A percentile compares a stretch with the other conserved stretches of the same genome.
These are phyloP conservation scores for Ichthyophthirius multifiliis DNA, from an alignment of 169 alveolate genomes.

Conservation along the genomic window DNA sequence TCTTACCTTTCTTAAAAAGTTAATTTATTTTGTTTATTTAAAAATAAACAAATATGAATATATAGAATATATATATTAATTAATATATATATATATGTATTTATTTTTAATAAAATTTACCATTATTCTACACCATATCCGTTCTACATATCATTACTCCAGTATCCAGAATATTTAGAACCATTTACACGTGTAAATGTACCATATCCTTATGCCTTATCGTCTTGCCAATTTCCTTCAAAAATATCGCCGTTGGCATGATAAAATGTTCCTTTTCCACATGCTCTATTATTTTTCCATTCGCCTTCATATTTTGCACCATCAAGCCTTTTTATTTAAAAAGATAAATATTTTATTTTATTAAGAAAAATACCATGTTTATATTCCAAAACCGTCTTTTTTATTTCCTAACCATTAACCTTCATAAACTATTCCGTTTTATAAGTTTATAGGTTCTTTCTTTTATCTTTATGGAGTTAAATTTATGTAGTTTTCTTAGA, in stretches of 20 bases:
- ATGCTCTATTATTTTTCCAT: slow-evolving; percentile 70
- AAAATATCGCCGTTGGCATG: slow-evolving; percentile 71
- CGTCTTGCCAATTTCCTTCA: slow-evolving; percentile 88
- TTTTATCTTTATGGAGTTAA: no score
- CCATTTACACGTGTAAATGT: slow-evolving; percentile 49
- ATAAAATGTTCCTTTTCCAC: slow-evolving; percentile 69
- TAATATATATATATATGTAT: not conserved
- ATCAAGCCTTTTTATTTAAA: slow-evolving; percentile 66
- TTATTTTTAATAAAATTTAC: not conserved
- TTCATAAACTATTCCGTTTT: slow-evolving; percentile 89
- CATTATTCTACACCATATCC: slow-evolving; percentile 47
- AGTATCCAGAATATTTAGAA: slow-evolving; percentile 51
- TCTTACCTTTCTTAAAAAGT: slow-evolving; percentile 69
- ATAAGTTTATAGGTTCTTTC: not conserved
- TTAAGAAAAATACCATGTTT: slow-evolving; percentile 38
- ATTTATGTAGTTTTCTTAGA: no score
- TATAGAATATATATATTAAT: not conserved
- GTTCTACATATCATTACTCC: slow-evolving; percentile 53
- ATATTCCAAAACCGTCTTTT: slow-evolving; percentile 61
- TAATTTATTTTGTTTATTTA: no score
- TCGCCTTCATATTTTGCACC: slow-evolving; percentile 72
- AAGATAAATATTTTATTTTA: not conserved
- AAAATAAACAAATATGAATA: not conserved
- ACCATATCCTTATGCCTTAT: slow-evolving; percentile 90
- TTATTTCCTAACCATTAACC: slow-evolving; percentile 96